phyloP scores from a whole-genome alignment of 2,329 filamentous ascomycete species.

The Neurospora crassa region DNA sequence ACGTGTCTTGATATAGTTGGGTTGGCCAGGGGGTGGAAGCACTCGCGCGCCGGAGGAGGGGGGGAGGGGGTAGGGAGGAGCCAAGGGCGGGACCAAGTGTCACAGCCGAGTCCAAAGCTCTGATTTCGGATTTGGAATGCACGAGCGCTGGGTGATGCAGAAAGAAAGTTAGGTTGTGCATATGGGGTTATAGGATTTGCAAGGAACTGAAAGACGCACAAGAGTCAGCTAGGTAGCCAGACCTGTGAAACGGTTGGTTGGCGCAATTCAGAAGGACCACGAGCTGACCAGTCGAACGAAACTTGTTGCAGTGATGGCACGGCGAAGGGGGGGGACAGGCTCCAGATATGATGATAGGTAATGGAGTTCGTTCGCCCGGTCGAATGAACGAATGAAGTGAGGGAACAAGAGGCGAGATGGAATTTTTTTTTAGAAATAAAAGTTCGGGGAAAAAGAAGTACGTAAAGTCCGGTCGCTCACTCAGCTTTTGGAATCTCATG shows the following conservation, averaged over 20 bases:
- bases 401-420: conserved; percentile 14
- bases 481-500: background rate
- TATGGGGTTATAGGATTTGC: conserved; percentile 27
- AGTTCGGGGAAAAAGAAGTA: conserved; percentile 1
- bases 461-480: conserved; percentile 1
- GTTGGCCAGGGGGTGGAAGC: conserved; percentile 22
- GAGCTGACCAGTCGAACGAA: background rate
- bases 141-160: conserved; percentile 29
- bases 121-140: conserved; percentile 24
- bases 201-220: background rate
- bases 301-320: background rate
- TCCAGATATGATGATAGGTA: conserved; percentile 9
- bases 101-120: conserved; percentile 23
- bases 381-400: conserved; percentile 16
- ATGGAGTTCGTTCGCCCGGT: conserved; percentile 3
- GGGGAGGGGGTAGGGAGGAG: conserved; percentile 21
- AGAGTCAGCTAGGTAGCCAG: background rate
- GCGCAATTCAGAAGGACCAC: conserved; percentile 27
- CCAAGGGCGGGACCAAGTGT: conserved; percentile 14
- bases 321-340: conserved; percentile 3
- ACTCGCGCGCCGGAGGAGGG: conserved; percentile 14
- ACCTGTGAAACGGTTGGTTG: conserved; percentile 25
- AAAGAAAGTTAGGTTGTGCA: conserved; percentile 34
- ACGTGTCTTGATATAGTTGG: conserved; percentile 56
- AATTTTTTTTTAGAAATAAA: conserved; percentile 9